phyloP scores from a whole-genome alignment of 2,329 filamentous ascomycete genomes.

The Botrytis paeoniae region DNA sequence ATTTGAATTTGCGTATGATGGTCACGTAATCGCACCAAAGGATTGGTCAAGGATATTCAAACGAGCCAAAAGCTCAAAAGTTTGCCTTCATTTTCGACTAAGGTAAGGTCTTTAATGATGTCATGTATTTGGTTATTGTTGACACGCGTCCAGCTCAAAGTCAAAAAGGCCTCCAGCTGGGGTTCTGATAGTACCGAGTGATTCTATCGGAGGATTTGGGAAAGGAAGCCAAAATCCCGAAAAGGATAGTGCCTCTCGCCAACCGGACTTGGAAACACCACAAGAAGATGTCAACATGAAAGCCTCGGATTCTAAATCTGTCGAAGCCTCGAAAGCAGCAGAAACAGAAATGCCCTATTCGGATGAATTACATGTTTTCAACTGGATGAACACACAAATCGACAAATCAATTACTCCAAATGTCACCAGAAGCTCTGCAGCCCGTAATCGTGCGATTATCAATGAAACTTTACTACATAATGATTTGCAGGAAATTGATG shows the following conservation, averaged over 20 bases:
- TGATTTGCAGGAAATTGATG: constrained; percentile 8
- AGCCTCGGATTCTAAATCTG: not conserved
- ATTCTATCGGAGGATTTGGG: not conserved
- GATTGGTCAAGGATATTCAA: constrained; percentile 11
- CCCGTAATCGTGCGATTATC: not conserved
- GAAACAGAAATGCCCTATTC: not conserved
- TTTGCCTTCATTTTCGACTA: not conserved
- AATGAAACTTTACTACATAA: not conserved
- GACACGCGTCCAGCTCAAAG: not conserved
- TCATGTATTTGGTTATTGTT: not conserved
- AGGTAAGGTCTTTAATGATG: not conserved
- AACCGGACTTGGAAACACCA: not conserved
- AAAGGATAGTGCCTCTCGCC: not conserved
- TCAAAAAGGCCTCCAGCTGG: not conserved
- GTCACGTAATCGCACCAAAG: not conserved
- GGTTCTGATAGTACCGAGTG: not conserved
- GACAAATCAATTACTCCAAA: not conserved
- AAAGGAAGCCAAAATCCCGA: not conserved
- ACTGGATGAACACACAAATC: constrained; percentile 1
- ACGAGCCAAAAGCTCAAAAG: not conserved
- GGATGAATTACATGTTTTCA: not conserved
- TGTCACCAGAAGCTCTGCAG: not conserved
- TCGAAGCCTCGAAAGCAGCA: not conserved
- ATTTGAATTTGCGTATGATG: not conserved
- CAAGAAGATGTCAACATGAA: not conserved